phyloP scores from a whole-genome alignment of 148 eudicot genomes.

The Vaccinium vitisidaea region DNA sequence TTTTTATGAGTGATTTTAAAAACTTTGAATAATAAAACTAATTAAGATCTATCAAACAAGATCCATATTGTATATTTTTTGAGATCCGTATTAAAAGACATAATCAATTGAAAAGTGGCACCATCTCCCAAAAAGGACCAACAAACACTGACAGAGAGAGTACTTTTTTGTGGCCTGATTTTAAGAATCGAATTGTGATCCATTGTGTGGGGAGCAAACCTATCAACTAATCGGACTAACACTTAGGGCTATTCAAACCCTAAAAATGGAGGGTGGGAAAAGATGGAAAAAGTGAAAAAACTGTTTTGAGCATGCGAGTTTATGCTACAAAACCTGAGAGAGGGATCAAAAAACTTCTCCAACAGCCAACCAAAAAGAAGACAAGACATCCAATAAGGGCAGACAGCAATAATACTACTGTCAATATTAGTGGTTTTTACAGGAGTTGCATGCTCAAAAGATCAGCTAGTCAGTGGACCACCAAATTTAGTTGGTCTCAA shows the following conservation, averaged over 20 bases:
- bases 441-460: slow-evolving; percentile 14
- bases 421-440: slow-evolving; percentile 7
- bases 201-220: no score
- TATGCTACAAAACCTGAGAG: background rate
- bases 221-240: no score
- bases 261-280: background rate
- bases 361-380: slow-evolving; percentile 19
- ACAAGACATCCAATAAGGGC: slow-evolving; percentile 19
- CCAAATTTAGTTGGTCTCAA: slow-evolving; percentile 20
- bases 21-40: no score
- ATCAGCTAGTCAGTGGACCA: slow-evolving; percentile 25
- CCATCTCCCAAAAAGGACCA: no score
- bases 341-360: background rate
- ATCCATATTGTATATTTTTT: no score
- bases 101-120: no score
- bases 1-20: no score
- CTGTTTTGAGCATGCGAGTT: background rate
- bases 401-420: slow-evolving; percentile 35
- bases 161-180: no score
- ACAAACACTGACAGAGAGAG: no score
- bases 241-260: background rate
- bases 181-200: no score
- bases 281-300: background rate
- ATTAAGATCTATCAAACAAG: no score
- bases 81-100: no score